phyloP scores from a whole-genome alignment of 768 basidiomycete genomes.

The Panaeolus cyanescens region DNA sequence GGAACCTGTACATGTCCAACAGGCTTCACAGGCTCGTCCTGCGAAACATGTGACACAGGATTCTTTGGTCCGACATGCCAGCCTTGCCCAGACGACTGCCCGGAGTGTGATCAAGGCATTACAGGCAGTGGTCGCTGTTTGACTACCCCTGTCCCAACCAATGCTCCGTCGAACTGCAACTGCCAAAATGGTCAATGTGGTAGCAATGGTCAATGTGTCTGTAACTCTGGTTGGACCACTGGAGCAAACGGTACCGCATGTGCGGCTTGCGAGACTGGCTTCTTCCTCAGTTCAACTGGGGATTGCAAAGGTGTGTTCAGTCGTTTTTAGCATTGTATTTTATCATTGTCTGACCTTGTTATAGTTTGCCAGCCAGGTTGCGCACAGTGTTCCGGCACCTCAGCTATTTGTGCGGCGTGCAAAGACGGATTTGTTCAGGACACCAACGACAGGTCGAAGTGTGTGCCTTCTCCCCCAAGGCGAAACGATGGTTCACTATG shows the following conservation, averaged over 20 bases:
- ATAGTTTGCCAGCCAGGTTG: slow-evolving; percentile 78
- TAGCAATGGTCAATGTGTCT: slow-evolving; percentile 67
- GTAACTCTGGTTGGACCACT: slow-evolving; percentile 76
- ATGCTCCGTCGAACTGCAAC: slow-evolving; percentile 70
- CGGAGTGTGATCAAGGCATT: slow-evolving; percentile 77
- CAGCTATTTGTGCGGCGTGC: slow-evolving; percentile 75
- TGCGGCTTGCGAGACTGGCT: slow-evolving; percentile 72
- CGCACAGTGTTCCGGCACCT: slow-evolving; percentile 62
- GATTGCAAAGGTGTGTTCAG: slow-evolving; percentile 66
- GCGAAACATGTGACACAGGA: slow-evolving; percentile 74
- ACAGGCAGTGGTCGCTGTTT: slow-evolving; percentile 78
- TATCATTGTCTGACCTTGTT: slow-evolving; percentile 6
- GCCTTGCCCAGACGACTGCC: slow-evolving; percentile 69
- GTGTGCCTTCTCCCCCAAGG: slow-evolving; percentile 51
- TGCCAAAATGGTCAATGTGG: slow-evolving; percentile 83
- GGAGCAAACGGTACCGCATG: slow-evolving; percentile 76
- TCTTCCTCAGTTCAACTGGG: slow-evolving; percentile 69
- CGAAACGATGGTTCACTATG: slow-evolving; percentile 59
- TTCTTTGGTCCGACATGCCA: slow-evolving; percentile 78
- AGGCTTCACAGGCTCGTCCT: slow-evolving; percentile 78
- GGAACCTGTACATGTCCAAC: slow-evolving; percentile 73
- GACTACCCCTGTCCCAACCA: slow-evolving; percentile 39
- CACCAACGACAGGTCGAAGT: slow-evolving; percentile 66
- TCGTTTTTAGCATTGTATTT: neutral
- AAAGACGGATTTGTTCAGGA: slow-evolving; percentile 68